These are phyloP conservation scores for Ogataea saltuana DNA, from an alignment of 805 yeast genomes.

Conservation along the genomic window DNA sequence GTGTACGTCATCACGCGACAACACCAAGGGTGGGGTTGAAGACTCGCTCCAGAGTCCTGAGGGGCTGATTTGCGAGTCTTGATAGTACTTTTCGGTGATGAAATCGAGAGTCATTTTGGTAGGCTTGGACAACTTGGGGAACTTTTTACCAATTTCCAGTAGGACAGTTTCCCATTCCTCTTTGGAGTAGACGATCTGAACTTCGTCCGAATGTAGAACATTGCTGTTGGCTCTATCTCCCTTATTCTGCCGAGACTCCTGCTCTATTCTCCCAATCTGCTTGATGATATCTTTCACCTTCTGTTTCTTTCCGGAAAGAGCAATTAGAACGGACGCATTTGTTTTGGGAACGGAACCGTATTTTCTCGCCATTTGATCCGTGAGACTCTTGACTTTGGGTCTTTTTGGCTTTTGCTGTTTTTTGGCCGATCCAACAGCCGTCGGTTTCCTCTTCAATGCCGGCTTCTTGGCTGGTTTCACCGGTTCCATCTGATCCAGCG, in stretches of 20 bases:
- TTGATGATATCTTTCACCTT: constrained; percentile 32
- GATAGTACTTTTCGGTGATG: constrained; percentile 26
- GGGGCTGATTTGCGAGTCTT: constrained; percentile 7
- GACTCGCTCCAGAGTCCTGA: constrained; percentile 21
- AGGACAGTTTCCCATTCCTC: constrained; percentile 34
- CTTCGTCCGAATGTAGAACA: constrained; percentile 7
- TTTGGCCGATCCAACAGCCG: not conserved
- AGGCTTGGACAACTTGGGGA: constrained; percentile 30
- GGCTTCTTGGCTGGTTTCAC: not conserved
- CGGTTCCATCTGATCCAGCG: constrained; percentile 4
- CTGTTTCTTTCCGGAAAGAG: constrained; percentile 34
- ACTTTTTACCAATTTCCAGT: constrained; percentile 22
- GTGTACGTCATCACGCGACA: constrained; percentile 22
- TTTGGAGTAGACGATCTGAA: constrained; percentile 27
- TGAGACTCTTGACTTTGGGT: constrained; percentile 25
- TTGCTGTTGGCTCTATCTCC: not conserved
- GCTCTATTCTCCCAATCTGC: constrained; percentile 23
- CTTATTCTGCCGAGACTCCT: not conserved
- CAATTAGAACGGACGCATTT: constrained; percentile 24
- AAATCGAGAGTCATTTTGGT: constrained; percentile 28
- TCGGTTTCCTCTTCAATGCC: constrained; percentile 1
- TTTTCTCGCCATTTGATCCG: constrained; percentile 26
- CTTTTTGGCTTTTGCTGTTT: constrained; percentile 3
- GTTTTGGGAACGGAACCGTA: constrained; percentile 15
- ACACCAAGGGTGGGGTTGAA: constrained; percentile 19